These are phyloP conservation scores for Lyophyllum atratum DNA, from an alignment of 768 basidiomycete genomes.

Conservation along the genomic window DNA sequence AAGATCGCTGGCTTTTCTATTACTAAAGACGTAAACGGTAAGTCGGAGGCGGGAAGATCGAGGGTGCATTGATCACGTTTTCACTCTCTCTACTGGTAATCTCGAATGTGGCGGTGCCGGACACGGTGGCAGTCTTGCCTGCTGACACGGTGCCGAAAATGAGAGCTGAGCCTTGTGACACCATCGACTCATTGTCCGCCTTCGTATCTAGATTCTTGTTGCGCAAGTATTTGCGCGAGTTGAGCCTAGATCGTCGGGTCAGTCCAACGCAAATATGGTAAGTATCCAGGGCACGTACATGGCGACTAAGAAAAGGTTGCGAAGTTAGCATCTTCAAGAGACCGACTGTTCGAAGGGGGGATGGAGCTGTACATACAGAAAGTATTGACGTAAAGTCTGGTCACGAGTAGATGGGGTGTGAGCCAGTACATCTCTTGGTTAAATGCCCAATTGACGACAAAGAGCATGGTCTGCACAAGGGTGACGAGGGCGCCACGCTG, in stretches of 20 bases:
- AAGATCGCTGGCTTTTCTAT: neutral
- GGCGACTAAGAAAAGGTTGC: neutral
- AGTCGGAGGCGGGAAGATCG: neutral
- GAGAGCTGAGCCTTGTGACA: neutral
- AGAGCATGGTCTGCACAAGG: neutral
- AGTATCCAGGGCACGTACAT: neutral
- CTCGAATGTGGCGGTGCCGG: neutral
- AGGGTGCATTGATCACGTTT: neutral
- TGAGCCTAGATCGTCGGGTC: neutral
- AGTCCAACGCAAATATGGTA: neutral
- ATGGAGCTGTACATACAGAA: neutral
- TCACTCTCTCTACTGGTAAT: neutral
- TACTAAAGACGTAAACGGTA: neutral
- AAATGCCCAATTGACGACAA: neutral
- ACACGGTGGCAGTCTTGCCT: neutral
- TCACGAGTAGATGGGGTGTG: conserved; percentile 1
- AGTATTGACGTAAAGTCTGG: conserved; percentile 1
- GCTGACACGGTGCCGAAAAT: neutral
- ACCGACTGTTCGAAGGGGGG: neutral
- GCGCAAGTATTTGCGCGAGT: neutral
- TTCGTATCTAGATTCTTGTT: neutral
- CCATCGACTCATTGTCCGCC: neutral
- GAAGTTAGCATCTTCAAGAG: neutral
- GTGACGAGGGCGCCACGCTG: neutral
- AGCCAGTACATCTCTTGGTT: neutral